Evolutionary conservation across 2,329 filamentous ascomycete species (phyloP), one percentile per base, ranked within the genome.

Genomic region (Trichoderma atroviride): DNA sequence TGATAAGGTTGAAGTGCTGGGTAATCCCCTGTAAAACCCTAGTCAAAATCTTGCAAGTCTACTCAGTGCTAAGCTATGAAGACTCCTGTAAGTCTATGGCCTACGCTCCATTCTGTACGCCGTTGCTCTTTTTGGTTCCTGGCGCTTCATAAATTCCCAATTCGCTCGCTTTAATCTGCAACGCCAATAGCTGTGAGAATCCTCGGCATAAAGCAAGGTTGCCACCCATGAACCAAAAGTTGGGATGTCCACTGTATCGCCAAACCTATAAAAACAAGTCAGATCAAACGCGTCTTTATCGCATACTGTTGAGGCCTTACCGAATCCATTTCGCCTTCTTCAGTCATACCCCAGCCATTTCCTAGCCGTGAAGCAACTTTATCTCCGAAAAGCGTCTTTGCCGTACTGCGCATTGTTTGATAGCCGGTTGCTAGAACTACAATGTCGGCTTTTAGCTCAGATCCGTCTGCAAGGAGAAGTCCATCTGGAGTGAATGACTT

Each of bases 181-280:
- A 72, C 1, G 84, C 86, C 69, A 87, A 70, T 2, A 86, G 65
- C 53, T 83, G 84, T 0, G 88, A 91, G 72, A 83, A 91, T 52
- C 87, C 87, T 19, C 89, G 81, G 69, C 87, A 89, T 62, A 91
- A 76, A 0, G 87, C 88, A 33, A 91, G 74, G 71, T 89, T 91
- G 1, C 89, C 89, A 0, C 88, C 88, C 72, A 89, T 87, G 72
- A 87, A 88, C 89, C 88, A 91, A 69, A 91, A 88, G 0, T 88
- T 87, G 0, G 86, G 86, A 68, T 90, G 88, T 0, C 88, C 88
- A 29, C 84, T 89, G 14, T 81, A 80, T 69, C 85, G 84, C 87
- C 88, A 91, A 71, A 64, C 40, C 61, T 63, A 16, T 5, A n/a
- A 2, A n/a, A 14, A 5, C 6, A 14, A 40, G 33, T 64, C 7